Evolutionary conservation across 179 eudicot species (phyloP).

Genomic region (Silene vulgaris): DNA sequence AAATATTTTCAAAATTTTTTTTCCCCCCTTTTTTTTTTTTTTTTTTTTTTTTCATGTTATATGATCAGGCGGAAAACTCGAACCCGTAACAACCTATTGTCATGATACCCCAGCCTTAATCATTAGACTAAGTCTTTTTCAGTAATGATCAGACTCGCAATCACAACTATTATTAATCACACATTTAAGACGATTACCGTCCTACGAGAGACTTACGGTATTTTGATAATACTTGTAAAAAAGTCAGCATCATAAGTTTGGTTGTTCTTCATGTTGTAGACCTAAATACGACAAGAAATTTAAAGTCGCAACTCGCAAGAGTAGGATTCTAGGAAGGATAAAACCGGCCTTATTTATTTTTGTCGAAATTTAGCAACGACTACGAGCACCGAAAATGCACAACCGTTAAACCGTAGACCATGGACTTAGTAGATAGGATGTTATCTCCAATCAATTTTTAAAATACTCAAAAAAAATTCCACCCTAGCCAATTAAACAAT

Average conservation of each 20-base stretch:
- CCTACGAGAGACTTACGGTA: not conserved
- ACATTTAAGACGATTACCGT: too few relatives aligned
- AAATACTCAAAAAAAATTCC: not conserved
- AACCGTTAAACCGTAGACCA: conserved; percentile 26
- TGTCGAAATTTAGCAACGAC: not conserved
- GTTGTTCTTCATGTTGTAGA: conserved; percentile 22
- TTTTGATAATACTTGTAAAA: not conserved
- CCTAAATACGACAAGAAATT: conserved; percentile 20
- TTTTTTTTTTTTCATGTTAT: too few relatives aligned
- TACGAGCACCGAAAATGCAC: not conserved
- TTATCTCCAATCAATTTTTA: not conserved
- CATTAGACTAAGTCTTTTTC: too few relatives aligned
- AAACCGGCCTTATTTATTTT: not conserved
- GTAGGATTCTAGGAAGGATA: too few relatives aligned
- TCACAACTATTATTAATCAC: too few relatives aligned
- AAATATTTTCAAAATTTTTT: too few relatives aligned
- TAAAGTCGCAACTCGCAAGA: not conserved
- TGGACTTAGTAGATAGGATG: conserved; percentile 25
- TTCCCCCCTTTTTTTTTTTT: too few relatives aligned
- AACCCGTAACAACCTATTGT: too few relatives aligned
- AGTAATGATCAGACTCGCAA: too few relatives aligned
- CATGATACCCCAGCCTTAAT: too few relatives aligned
- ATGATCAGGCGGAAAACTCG: too few relatives aligned
- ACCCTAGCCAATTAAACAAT: not conserved
- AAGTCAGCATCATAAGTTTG: conserved; percentile 18